Base-by-base conservation (phyloP, 179 eudicot genomes). In the Nepenthes alata region DNA sequence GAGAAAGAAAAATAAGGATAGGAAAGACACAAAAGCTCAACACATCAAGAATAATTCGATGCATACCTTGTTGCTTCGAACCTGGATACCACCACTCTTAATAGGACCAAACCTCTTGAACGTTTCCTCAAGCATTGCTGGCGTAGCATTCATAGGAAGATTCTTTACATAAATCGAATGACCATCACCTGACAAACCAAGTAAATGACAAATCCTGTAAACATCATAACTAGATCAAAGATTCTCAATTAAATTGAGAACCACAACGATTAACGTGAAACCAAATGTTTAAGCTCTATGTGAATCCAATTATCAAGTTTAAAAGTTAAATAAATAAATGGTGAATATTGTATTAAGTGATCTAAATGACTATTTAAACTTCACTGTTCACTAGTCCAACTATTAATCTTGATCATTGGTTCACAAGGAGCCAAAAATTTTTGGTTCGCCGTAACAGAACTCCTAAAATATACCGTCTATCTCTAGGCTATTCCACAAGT, bases 61-160 rank as follows among this genome's bases (percentile, higher is more conserved):
- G 67, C 78, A 51, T 77, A 85, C 98, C 73, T 65, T 85, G 63
- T 74, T 79, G 59, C 72, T 75, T 62, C 95, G 81, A 55, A 93
- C 84, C 82, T 93, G 98, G 70, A 93, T 80, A 58, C 96, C 90
- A 55, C 69, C 85, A 58, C 15, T 77, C 81, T 82, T 93, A 16
- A 89, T 85, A 4, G 85, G 61, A 57, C 98, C 98, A 73, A 81
- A 93, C 58, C 61, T 73, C 77, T 80, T 85, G 66, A 89, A 89
- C 11, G 75, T 81, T 11, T 86, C 86, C 70, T 85, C 88, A 47
- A 93, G 78, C 45, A 67, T 50, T 35, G 77, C 59, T 57, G 60
- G 64, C 3, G 79, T 69, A 5, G 88, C 84, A 80, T 70, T 67
- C 73, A 70, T 15, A 12, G 98, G 96, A 35, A 93, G 74, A 66